A percentile compares a stretch with the other conserved stretches of the same genome.
Evolutionary conservation across 106 monocot genomes (phyloP).

Genomic region (Iris macrosiphon): DNA sequence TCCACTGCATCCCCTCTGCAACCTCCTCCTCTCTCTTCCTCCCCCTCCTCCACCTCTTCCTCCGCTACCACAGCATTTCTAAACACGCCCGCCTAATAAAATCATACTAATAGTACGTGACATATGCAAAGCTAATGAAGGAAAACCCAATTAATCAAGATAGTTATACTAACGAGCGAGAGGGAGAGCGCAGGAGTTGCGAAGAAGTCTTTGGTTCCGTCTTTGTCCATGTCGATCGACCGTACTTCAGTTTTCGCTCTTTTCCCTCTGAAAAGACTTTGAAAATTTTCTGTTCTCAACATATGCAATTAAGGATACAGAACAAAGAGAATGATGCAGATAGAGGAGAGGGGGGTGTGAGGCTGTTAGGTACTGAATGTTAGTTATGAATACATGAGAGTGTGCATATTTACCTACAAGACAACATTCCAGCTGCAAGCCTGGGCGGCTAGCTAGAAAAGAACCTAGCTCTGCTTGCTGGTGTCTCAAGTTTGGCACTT

Average conservation of each 20-base stretch:
- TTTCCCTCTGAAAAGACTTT: no score
- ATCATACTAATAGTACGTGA: neutral
- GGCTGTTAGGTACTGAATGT: slow-evolving; percentile 68
- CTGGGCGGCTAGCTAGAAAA: neutral
- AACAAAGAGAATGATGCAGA: slow-evolving; percentile 26
- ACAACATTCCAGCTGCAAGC: neutral
- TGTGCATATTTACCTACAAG: neutral
- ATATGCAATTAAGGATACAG: slow-evolving; percentile 34
- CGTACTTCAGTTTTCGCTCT: no score
- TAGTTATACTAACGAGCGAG: slow-evolving; percentile 35
- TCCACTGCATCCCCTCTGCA: slow-evolving; percentile 18
- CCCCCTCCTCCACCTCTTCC: slow-evolving; percentile 37
- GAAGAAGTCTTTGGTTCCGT: slow-evolving; percentile 31
- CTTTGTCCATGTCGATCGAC: slow-evolving; percentile 14
- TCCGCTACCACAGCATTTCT: slow-evolving; percentile 17
- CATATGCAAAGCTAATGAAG: neutral
- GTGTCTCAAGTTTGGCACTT: neutral
- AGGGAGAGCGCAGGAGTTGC: slow-evolving; percentile 61
- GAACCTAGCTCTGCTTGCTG: neutral
- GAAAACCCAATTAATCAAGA: no score
- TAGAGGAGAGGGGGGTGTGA: slow-evolving; percentile 3
- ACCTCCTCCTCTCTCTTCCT: slow-evolving; percentile 20
- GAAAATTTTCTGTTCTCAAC: neutral
- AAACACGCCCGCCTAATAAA: slow-evolving; percentile 48
- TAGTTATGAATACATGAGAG: slow-evolving; percentile 20